Evolutionary conservation across 1,284 basidiomycete genomes (phyloP), one percentile per base, ranked within the genome.

Genomic region (Stereum hirsutum): DNA sequence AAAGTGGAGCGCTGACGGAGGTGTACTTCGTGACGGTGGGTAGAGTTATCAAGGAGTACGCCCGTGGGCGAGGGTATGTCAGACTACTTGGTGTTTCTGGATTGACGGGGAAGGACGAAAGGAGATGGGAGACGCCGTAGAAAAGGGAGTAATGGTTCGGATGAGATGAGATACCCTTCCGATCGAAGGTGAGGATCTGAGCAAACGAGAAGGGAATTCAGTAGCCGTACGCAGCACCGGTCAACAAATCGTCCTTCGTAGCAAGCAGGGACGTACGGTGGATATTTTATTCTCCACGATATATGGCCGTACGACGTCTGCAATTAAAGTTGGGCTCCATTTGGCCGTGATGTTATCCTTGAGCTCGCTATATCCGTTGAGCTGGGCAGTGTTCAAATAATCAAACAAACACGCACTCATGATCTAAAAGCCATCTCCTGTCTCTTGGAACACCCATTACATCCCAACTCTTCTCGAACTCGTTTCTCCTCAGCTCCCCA

Each of bases 171-270:
- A 99, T 70, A 1, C 96, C 95, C 3, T 59, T 51, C 0, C 62
- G 50, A 63, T 99, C 95, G 55, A 99, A 99, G 0, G 95, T 97
- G 45, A 99, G 66, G 43, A 99, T 80, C 88, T 95, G 55, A 5
- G 38, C 39, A 38, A 20, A 36, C 32, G 26, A 45, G 42, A 39
- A 40, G 26, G 39, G 25, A 17, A 31, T 27, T 21, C 24, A n/a
- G n/a, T n/a, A n/a, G n/a, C n/a, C n/a, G n/a, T n/a, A n/a, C n/a
- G n/a, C n/a, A n/a, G n/a, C n/a, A n/a, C n/a, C n/a, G n/a, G n/a
- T n/a, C n/a, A n/a, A n/a, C n/a, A n/a, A n/a, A n/a, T n/a, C n/a
- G n/a, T n/a, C n/a, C n/a, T n/a, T n/a, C n/a, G n/a, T n/a, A n/a
- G 24, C 41, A 34, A 38, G 41, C 35, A 12, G 42, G 26, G 24